Evolutionary conservation across 148 eudicot species (phyloP).

Genomic region (Talinum fruticosum): DNA sequence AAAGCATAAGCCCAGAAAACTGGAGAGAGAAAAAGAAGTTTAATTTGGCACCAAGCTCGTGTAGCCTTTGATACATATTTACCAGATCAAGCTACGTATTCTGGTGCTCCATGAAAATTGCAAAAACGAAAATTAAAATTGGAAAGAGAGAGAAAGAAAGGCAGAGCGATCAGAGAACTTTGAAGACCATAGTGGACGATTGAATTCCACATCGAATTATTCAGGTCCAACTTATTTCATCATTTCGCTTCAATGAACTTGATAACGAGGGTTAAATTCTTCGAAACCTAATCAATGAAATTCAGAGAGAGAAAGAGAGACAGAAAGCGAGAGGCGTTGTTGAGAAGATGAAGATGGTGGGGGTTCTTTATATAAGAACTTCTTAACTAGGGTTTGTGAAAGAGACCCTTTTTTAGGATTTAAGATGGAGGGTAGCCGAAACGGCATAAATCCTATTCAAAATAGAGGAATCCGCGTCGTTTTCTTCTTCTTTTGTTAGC

Average conservation of each 20-base stretch:
- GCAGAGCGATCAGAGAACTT: slow-evolving; percentile 29
- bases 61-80: slow-evolving; percentile 14
- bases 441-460: too few relatives aligned
- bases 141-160: background rate
- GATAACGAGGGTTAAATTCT: too few relatives aligned
- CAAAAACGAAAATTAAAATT: background rate
- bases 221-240: slow-evolving; percentile 15
- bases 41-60: slow-evolving; percentile 29
- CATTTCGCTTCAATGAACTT: slow-evolving; percentile 10
- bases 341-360: background rate
- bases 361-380: background rate
- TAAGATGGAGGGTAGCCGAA: too few relatives aligned
- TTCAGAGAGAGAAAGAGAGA: background rate
- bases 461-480: too few relatives aligned
- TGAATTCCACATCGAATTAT: slow-evolving; percentile 11
- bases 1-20: background rate
- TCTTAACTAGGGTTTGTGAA: background rate
- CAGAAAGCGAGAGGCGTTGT: background rate
- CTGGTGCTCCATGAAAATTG: background rate
- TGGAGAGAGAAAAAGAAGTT: background rate
- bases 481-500: too few relatives aligned
- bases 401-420: background rate
- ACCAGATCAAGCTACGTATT: slow-evolving; percentile 22
- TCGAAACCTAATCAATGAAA: background rate
- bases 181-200: slow-evolving; percentile 18